A percentile compares a stretch with the other conserved stretches of the same genome.
Conservation (phyloP, 2,329 filamentous ascomycete species). For the Penicillium concentricum region DNA sequence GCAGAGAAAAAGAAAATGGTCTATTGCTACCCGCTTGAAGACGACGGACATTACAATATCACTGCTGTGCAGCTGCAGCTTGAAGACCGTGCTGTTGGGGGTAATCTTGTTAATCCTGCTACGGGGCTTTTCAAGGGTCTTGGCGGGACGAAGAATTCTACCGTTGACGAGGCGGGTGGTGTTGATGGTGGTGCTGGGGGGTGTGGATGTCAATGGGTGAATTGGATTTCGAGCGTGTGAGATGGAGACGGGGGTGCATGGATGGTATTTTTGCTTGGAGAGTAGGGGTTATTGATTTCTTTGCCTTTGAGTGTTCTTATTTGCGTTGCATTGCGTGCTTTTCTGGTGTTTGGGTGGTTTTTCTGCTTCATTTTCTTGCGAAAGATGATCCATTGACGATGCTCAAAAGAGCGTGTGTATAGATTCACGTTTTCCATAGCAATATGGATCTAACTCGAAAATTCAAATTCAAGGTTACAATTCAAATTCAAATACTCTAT, state of each 20-base stretch:
- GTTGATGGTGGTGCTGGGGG: conserved; percentile 62
- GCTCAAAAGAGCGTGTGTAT: neutral
- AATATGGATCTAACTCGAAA: neutral
- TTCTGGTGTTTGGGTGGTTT: neutral
- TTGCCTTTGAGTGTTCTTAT: neutral
- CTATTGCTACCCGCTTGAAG: conserved; percentile 60
- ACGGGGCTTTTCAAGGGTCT: conserved; percentile 43
- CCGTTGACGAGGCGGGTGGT: conserved; percentile 38
- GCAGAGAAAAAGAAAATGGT: conserved; percentile 54
- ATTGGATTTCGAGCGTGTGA: conserved; percentile 40
- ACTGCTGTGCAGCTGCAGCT: conserved; percentile 48
- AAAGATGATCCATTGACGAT: neutral
- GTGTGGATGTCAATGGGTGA: conserved; percentile 61
- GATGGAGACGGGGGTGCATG: neutral
- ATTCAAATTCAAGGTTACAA: neutral
- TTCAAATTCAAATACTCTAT: neutral
- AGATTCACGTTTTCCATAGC: neutral
- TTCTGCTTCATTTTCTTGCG: conserved; percentile 1
- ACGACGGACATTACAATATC: conserved; percentile 46
- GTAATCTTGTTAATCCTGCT: conserved; percentile 52
- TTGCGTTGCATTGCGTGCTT: neutral
- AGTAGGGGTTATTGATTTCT: neutral
- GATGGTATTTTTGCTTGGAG: neutral
- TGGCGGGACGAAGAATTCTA: neutral
- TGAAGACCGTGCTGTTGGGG: conserved; percentile 55